These are phyloP conservation scores for Penicillium sp. DNA, from an alignment of 2,329 filamentous ascomycete genomes.

Conservation along the genomic window DNA sequence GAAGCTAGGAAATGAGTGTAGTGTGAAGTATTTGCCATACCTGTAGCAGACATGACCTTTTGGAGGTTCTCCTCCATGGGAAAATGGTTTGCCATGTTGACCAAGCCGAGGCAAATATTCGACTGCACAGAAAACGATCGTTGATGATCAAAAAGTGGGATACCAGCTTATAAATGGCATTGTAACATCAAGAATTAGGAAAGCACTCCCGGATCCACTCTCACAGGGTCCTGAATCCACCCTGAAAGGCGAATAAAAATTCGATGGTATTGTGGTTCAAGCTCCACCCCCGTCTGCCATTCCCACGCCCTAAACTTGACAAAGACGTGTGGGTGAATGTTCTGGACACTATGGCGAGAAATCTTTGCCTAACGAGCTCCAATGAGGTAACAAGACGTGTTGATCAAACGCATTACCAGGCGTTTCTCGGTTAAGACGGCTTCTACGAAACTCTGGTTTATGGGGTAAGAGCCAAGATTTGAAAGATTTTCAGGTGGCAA, in stretches of 20 bases:
- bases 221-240: conserved; percentile 14
- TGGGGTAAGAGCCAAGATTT: conserved; percentile 14
- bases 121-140: conserved; percentile 4
- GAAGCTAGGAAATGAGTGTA: neutral
- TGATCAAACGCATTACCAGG: conserved; percentile 18
- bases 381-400: conserved; percentile 19
- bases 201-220: conserved; percentile 11
- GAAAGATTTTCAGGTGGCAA: conserved; percentile 17
- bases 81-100: conserved; percentile 23
- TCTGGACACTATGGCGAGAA: conserved; percentile 16
- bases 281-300: conserved; percentile 19
- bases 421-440: conserved; percentile 27
- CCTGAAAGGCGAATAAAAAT: conserved; percentile 20
- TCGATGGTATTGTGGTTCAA: conserved; percentile 14
- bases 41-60: conserved; percentile 23
- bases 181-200: conserved; percentile 7
- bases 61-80: conserved; percentile 21
- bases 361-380: conserved; percentile 10
- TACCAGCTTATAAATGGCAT: conserved; percentile 12
- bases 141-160: conserved; percentile 16
- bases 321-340: conserved; percentile 9
- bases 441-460: conserved; percentile 15
- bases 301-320: conserved; percentile 16
- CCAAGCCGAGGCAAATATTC: conserved; percentile 1
- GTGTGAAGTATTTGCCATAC: conserved; percentile 6